Percentiles rank a stretch among this genome's conserved stretches.
phyloP scores from a whole-genome alignment of 192 early-diverging fungal species.

The Podila minutissima region DNA sequence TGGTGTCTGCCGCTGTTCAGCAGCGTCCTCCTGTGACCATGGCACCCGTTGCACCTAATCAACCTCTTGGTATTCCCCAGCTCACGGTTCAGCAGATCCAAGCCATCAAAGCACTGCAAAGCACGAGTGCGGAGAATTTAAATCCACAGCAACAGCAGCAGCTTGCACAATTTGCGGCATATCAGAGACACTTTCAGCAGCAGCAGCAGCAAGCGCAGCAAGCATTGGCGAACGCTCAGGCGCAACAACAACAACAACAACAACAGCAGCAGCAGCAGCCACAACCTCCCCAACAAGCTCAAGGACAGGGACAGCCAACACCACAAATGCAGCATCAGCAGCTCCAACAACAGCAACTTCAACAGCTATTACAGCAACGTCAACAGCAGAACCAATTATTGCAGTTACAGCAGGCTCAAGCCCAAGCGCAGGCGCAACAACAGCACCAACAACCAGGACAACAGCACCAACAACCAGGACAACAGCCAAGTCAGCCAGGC shows the following conservation, averaged over 20 bases:
- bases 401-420: slow-evolving; percentile 7
- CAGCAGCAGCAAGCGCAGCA: slow-evolving; percentile 1
- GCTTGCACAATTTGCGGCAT: not conserved
- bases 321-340: slow-evolving; percentile 21
- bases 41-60: not conserved
- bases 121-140: not conserved
- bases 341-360: slow-evolving; percentile 12
- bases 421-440: slow-evolving; percentile 14
- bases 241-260: not conserved
- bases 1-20: slow-evolving; percentile 11
- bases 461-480: not conserved
- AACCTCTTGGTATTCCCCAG: not conserved
- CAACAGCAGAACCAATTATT: slow-evolving; percentile 2
- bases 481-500: not conserved
- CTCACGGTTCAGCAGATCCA: slow-evolving; percentile 9
- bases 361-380: slow-evolving; percentile 14
- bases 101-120: slow-evolving; percentile 17
- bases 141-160: slow-evolving; percentile 32
- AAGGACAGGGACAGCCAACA: slow-evolving; percentile 1
- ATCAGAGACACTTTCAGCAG: not conserved
- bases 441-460: slow-evolving; percentile 8
- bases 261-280: slow-evolving; percentile 9
- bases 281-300: slow-evolving; percentile 11
- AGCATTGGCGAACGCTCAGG: slow-evolving; percentile 2
- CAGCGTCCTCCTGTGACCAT: not conserved